phyloP scores from a whole-genome alignment of 371 early-diverging fungal species.

The Mortierella sp. region DNA sequence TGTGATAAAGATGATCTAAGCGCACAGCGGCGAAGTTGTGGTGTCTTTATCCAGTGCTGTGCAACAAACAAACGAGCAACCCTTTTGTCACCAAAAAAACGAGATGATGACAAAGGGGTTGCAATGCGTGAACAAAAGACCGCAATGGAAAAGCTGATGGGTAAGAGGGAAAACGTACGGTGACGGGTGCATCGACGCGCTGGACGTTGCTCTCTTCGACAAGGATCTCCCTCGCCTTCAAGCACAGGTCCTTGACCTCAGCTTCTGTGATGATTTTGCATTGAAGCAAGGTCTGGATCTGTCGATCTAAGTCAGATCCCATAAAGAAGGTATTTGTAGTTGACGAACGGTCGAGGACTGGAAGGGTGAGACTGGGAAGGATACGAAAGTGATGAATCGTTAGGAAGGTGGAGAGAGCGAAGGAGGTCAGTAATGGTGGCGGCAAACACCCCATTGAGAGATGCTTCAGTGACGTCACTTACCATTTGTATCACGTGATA shows the following conservation, averaged over 20 bases:
- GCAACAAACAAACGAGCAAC: not conserved
- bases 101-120: not conserved
- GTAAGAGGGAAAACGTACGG: slow-evolving; percentile 68
- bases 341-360: not conserved
- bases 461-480: no score
- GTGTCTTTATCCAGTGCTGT: slow-evolving; percentile 3
- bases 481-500: no score
- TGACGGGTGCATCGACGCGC: slow-evolving; percentile 97
- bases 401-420: not conserved
- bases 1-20: not conserved
- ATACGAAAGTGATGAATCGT: not conserved
- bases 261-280: slow-evolving; percentile 94
- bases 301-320: slow-evolving; percentile 69
- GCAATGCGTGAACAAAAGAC: not conserved
- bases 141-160: not conserved
- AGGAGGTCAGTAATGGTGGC: not conserved
- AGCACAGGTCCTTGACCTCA: slow-evolving; percentile 94
- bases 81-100: not conserved
- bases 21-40: not conserved
- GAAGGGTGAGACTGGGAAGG: not conserved
- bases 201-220: slow-evolving; percentile 98
- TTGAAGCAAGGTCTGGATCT: slow-evolving; percentile 88
- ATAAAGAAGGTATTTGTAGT: slow-evolving; percentile 24
- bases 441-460: not conserved
- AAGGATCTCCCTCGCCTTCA: slow-evolving; percentile 95